Base-by-base conservation (phyloP, 768 basidiomycete species). In the Mycena maculata region DNA sequence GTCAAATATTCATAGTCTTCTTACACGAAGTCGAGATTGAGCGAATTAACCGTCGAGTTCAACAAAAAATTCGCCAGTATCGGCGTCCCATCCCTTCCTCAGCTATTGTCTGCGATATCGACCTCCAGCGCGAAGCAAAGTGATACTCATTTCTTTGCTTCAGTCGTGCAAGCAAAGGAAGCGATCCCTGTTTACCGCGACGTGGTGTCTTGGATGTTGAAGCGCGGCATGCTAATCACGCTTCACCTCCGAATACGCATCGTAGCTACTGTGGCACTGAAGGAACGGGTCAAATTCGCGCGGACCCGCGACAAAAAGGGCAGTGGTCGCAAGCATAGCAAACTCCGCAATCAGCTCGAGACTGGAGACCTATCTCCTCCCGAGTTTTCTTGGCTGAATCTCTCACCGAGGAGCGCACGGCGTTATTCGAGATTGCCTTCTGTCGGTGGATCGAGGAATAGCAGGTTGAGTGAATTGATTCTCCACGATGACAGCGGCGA, bases 171-270 rank as follows among this genome's bases (percentile, higher is more conserved):
- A 50, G 79, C 84, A 23, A 90, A 91, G 72, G 90, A 91, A 41
- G 81, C 85, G 13, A 86, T 95, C 30, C 83, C 86, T 6, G 76
- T 89, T 55, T 97, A 93, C 77, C 86, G 91, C 69, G 89, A 94
- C 28, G 92, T 96, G 31, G 88, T 99, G 13, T 80, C 92, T 39
- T 98, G 96, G 97, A 88, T 99, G 84, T 84, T 98, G 39, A 92
- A 92, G 74, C 88, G 90, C 42, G 95, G 95, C 74, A 84, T 99
- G 69, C 82, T 98, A 20, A 86, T 93, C 57, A 92, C 93, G 20
- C 84, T 95, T 28, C 96, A 96, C 74, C 88, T 96, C 16, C 90
- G 92, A 39, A 89, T 97, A 59, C 90, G 96, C 31, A 84, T 99
- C 44, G 87, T 95, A 38, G 95, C 93, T 0, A 90, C 93, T 0